Conservation (phyloP, 257 asterid species). For the Agastache rugosa region DNA sequence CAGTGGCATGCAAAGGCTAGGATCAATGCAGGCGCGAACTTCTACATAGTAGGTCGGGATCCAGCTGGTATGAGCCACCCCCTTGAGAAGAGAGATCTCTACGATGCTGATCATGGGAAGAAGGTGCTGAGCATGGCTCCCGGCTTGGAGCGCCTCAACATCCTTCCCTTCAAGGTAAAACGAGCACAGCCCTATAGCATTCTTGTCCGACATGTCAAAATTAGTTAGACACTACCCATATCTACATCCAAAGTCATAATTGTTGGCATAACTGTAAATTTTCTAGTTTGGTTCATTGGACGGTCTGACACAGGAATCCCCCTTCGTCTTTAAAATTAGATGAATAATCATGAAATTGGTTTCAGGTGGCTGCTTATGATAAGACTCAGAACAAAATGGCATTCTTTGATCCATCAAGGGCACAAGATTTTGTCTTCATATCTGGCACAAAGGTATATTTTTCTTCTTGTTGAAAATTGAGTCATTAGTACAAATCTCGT, state of each 20-base stretch:
- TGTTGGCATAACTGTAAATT: not conserved
- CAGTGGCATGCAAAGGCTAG: constrained; percentile 99
- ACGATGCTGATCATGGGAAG: constrained; percentile 96
- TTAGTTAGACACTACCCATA: no score
- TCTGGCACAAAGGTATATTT: constrained; percentile 90
- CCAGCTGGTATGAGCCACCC: constrained; percentile 99
- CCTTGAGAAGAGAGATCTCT: constrained; percentile 78
- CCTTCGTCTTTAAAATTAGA: no score
- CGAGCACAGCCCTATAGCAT: not conserved
- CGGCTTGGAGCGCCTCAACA: constrained; percentile 85
- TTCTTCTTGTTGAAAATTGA: not conserved
- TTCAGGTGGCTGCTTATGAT: constrained; percentile 96
- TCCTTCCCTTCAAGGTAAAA: constrained; percentile 89
- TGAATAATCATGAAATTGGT: not conserved
- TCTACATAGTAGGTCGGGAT: constrained; percentile 91
- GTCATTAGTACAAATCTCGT: not conserved
- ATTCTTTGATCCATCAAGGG: constrained; percentile 90
- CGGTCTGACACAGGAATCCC: no score
- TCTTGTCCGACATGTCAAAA: not conserved
- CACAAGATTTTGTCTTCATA: constrained; percentile 87
- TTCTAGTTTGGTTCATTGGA: not conserved
- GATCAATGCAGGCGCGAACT: constrained; percentile 92
- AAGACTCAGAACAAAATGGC: constrained; percentile 86
- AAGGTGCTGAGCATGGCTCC: constrained; percentile 95
- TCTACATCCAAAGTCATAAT: not conserved